Percentiles rank a stretch among this genome's conserved stretches.
These are phyloP conservation scores for Candida manassasensis DNA, from an alignment of 805 yeast species.

Conservation along the genomic window DNA sequence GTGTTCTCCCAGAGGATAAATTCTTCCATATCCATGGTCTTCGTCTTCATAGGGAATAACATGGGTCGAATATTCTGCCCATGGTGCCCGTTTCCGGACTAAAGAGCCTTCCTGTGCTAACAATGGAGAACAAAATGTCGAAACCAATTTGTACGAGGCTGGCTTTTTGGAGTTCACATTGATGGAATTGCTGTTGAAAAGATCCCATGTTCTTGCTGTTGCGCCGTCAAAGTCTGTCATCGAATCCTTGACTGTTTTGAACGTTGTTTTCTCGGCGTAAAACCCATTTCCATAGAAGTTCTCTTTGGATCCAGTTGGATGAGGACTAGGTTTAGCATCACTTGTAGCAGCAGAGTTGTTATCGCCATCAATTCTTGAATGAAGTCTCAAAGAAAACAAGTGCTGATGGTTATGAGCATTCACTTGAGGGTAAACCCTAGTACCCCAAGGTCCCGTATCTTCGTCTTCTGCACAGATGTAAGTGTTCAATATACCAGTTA, in stretches of 20 bases:
- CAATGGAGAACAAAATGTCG: constrained; percentile 68
- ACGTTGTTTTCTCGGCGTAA: constrained; percentile 58
- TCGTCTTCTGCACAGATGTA: constrained; percentile 61
- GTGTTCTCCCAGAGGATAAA: constrained; percentile 78
- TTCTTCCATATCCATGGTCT: constrained; percentile 46
- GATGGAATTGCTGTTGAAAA: constrained; percentile 64
- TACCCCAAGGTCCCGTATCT: constrained; percentile 72
- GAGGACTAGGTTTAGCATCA: constrained; percentile 59
- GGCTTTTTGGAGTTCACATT: constrained; percentile 73
- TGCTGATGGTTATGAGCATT: constrained; percentile 89
- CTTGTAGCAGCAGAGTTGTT: constrained; percentile 66
- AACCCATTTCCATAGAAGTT: constrained; percentile 79
- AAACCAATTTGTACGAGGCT: constrained; percentile 70
- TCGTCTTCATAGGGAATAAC: constrained; percentile 69
- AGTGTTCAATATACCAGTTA: constrained; percentile 81
- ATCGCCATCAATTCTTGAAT: constrained; percentile 79
- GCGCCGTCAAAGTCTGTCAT: constrained; percentile 55
- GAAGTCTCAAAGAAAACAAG: constrained; percentile 69
- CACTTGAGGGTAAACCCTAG: constrained; percentile 72
- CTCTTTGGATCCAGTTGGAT: constrained; percentile 59
- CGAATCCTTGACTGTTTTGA: constrained; percentile 65
- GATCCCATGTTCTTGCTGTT: constrained; percentile 72
- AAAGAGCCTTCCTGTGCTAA: constrained; percentile 71
- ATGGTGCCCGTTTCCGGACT: constrained; percentile 77
- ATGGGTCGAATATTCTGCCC: constrained; percentile 64